Percentiles rank a stretch among this genome's conserved stretches.
phyloP scores from a whole-genome alignment of 257 asterid genomes.

The Prunella vulgaris region DNA sequence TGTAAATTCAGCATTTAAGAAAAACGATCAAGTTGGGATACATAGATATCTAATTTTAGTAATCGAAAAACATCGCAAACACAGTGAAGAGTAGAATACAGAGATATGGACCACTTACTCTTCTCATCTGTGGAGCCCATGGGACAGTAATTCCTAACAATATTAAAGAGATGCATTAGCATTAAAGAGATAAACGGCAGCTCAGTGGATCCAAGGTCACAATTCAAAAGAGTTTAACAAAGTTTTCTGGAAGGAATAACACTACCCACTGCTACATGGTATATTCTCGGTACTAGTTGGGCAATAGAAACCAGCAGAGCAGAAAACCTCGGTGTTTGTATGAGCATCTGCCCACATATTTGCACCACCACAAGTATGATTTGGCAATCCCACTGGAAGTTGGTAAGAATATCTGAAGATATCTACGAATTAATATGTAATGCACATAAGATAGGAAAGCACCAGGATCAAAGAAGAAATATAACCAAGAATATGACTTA shows the following conservation, averaged over 20 bases:
- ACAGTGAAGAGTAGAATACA: neutral
- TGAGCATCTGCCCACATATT: conserved; percentile 72
- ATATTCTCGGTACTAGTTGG: conserved; percentile 49
- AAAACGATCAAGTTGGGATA: conserved; percentile 3
- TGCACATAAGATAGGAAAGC: neutral
- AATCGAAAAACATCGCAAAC: neutral
- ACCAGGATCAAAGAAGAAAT: neutral
- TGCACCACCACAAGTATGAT: conserved; percentile 95
- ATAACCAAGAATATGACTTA: conserved; percentile 34
- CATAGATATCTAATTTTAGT: neutral
- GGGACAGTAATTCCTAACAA: conserved; percentile 66
- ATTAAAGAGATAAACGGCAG: neutral
- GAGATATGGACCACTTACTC: conserved; percentile 33
- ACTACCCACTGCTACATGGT: conserved; percentile 76
- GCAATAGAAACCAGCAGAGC: conserved; percentile 82
- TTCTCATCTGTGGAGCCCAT: conserved; percentile 55
- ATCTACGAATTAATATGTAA: conserved; percentile 19
- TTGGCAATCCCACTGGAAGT: conserved; percentile 43
- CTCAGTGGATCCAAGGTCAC: neutral
- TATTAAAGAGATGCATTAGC: conserved; percentile 18
- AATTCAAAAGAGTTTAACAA: neutral
- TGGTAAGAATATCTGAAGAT: conserved; percentile 67
- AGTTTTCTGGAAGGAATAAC: conserved; percentile 20
- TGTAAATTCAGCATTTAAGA: conserved; percentile 26
- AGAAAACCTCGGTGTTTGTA: conserved; percentile 54